Evolutionary conservation across 176 grass and related monocot species (phyloP), one percentile per base, ranked within the genome.

Genomic region (Eragrostis curvula): DNA sequence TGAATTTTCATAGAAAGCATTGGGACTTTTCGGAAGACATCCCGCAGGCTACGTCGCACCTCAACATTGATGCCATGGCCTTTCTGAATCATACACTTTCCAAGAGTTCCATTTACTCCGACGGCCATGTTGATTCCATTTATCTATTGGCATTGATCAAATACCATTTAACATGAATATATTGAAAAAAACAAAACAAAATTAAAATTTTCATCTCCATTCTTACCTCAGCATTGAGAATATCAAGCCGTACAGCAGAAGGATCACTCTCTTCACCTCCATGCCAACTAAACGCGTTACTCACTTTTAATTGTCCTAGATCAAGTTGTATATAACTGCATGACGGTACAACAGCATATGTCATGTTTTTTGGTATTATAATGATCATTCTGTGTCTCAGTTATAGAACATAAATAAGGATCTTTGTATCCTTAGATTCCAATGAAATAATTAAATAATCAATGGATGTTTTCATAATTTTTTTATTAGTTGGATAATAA

Each of bases 251-350:
- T 68, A 95, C 87, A 79, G 96, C 84, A 77, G 96, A 85, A 53
- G 90, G 90, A 80, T 98, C 90, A 55, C 43, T 93, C 58, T 98
- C 92, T 86, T 98, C 92, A 84, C 81, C 84, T 59, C 96, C 96
- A 79, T 93, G 90, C 96, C 96, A 98, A 79, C 86, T 91, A 87
- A 95, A 93, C 79, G 70, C 86, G 75, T 98, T 98, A 50, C 56
- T 83, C 66, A 98, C 81, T 80, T 95, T 92, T 17, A 98, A 69
- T 79, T 95, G 88, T 48, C 96, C 96, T 56, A 98, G 88, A 90
- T 98, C 96, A 83, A 98, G 87, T 88, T 98, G 92, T 88, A 98
- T 98, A 86, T 90, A 98, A 81, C 96, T 98, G 83, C 78, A 98
- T 46, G 36, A 80, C 81, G 52, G 48, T 59, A 39, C 76, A 25